Evolutionary conservation across 148 eudicot genomes (phyloP).

Genomic region (Dianthus caryophyllus): DNA sequence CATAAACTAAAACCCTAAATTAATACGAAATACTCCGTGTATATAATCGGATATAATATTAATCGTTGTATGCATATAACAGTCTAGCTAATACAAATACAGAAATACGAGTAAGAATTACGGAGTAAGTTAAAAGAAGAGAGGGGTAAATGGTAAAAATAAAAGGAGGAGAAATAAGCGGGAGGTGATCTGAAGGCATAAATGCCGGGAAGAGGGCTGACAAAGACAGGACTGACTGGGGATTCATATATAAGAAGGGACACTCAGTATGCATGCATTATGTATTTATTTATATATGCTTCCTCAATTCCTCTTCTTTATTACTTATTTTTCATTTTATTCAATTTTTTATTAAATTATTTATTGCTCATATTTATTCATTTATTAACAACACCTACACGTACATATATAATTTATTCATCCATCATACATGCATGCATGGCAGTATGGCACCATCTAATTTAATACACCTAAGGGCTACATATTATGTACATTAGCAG

Average conservation of each 20-base stretch:
- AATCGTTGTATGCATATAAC: too few species aligned
- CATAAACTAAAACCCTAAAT: too few species aligned
- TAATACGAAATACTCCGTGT: too few species aligned
- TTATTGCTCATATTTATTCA: too few species aligned
- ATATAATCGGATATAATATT: too few species aligned
- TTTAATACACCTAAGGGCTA: too few species aligned
- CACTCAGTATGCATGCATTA: constrained; percentile 13
- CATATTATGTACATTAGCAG: too few species aligned
- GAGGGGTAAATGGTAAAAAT: not conserved
- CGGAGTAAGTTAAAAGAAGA: not conserved
- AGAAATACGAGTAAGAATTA: not conserved
- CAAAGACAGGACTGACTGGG: constrained; percentile 49
- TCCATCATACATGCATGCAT: constrained; percentile 1
- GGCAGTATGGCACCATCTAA: not conserved
- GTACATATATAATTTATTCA: constrained; percentile 1
- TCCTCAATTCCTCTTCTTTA: too few species aligned
- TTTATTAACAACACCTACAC: not conserved
- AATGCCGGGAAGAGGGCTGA: constrained; percentile 55
- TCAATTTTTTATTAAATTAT: constrained; percentile 14
- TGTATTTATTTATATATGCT: too few species aligned
- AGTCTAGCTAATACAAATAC: constrained; percentile 11
- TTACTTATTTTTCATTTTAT: not conserved
- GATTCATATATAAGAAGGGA: constrained; percentile 27
- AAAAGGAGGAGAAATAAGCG: constrained; percentile 31
- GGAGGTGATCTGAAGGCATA: constrained; percentile 56